phyloP scores from a whole-genome alignment of 164 flowering plant genomes.

The Buxus sempervirens region DNA sequence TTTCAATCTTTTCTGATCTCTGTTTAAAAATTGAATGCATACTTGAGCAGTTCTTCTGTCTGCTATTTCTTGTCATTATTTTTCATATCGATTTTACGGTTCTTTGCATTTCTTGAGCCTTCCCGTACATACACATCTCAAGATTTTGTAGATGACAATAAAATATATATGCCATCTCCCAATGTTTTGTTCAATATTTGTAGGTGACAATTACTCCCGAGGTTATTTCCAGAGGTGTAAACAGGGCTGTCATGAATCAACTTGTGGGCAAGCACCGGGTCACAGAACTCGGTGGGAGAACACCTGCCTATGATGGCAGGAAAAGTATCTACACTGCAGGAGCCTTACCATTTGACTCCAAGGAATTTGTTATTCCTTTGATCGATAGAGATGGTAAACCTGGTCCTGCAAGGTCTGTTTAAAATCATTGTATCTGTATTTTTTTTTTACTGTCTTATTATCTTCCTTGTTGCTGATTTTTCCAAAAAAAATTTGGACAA shows the following conservation, averaged over 20 bases:
- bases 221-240: slow-evolving; percentile 42
- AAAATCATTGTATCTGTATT: not conserved
- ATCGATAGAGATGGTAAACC: slow-evolving; percentile 22
- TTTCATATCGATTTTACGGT: not conserved
- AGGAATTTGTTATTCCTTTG: slow-evolving; percentile 50
- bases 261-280: slow-evolving; percentile 23
- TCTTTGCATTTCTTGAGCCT: not conserved
- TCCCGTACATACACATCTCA: too few relatives aligned
- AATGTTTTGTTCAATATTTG: too few relatives aligned
- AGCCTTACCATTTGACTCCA: slow-evolving; percentile 47
- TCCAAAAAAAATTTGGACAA: not conserved
- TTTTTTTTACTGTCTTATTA: not conserved
- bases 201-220: slow-evolving; percentile 77
- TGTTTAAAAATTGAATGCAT: too few relatives aligned
- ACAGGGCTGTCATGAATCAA: slow-evolving; percentile 37
- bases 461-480: not conserved
- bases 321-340: slow-evolving; percentile 66
- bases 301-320: slow-evolving; percentile 72
- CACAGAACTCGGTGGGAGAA: slow-evolving; percentile 36
- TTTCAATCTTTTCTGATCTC: too few relatives aligned
- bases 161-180: too few relatives aligned
- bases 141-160: too few relatives aligned
- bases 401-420: slow-evolving; percentile 16
- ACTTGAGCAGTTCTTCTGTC: too few relatives aligned
- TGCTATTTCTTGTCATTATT: too few relatives aligned